These are phyloP conservation scores for Ichthyophthirius multifiliis DNA, from an alignment of 169 alveolate genomes.

Conservation along the genomic window DNA sequence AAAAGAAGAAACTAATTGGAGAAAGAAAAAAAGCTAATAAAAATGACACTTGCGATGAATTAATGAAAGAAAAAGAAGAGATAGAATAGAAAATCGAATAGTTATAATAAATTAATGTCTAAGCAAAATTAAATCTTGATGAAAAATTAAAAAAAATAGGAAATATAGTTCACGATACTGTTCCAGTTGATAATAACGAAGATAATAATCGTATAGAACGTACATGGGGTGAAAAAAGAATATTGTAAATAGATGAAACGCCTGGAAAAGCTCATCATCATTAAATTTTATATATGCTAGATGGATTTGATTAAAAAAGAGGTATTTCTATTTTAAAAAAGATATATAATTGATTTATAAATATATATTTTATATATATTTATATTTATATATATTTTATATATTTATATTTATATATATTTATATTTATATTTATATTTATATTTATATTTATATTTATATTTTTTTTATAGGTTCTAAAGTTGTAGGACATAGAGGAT, in stretches of 20 bases:
- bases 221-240: slow-evolving; percentile 90
- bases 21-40: slow-evolving; percentile 79
- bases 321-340: no score
- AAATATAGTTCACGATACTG: slow-evolving; percentile 90
- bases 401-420: neutral
- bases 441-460: slow-evolving; percentile 15
- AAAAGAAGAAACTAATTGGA: slow-evolving; percentile 65
- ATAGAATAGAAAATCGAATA: slow-evolving; percentile 57
- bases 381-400: neutral
- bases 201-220: slow-evolving; percentile 88
- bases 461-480: slow-evolving; percentile 93
- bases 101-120: slow-evolving; percentile 41
- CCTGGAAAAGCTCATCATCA: slow-evolving; percentile 93
- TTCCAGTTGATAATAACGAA: slow-evolving; percentile 93
- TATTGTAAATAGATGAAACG: slow-evolving; percentile 77
- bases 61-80: slow-evolving; percentile 52
- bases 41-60: slow-evolving; percentile 79
- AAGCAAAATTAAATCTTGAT: slow-evolving; percentile 37
- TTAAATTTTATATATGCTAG: slow-evolving; percentile 90
- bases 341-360: neutral
- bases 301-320: slow-evolving; percentile 90
- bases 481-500: slow-evolving; percentile 98
- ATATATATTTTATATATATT: neutral
- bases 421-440: neutral
- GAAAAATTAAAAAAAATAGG: slow-evolving; percentile 80